Base-by-base conservation (phyloP, 2,329 filamentous ascomycete species). In the Fusarium agapanthi region DNA sequence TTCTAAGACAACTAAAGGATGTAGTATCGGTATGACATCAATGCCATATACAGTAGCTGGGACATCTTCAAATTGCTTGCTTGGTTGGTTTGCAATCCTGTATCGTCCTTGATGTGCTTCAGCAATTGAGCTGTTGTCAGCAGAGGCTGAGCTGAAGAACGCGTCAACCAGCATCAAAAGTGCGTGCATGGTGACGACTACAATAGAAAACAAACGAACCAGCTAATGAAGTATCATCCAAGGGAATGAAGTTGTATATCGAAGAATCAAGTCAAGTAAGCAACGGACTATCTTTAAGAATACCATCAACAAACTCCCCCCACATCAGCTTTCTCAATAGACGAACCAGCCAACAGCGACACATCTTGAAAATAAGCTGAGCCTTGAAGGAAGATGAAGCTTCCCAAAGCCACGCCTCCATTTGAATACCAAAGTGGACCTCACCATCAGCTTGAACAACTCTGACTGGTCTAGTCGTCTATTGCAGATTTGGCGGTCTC, bases 391-490 rank as follows among this genome's bases (percentile, higher is more conserved):
- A 44, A 30, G 48, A 56, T 63, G 43, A 69, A 41, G 38, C 58
- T 57, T 12, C 18, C 34, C 50, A 64, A 68, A 43, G 65, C 65
- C 65, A 64, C 43, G 65, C 35, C n/a, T 26, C 18, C 35, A 43
- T 26, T 28, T 26, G 12, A 50, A 30, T 18, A 5, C 22, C 20
- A 56, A 22, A 37, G 64, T 48, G 60, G 65, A 50, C 43, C 50
- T 48, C 41, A 22, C 5, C 24, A 22, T 48, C 35, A 35, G 16
- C 10, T 44, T 35, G 1, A 15, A 12, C 37, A n/a, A n/a, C 10
- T 69, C 13, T 69, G 28, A 69, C n/a, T 69, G 65, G 67, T 4
- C 28, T 32, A 24, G 34, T 69, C 67, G 65, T 64, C 53, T 59
- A 69, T 54, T 41, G 40, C 28, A 54, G 40, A 40, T 37, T 58